Conservation (phyloP, 2,329 filamentous ascomycete genomes). For the Trichoderma sp. region DNA sequence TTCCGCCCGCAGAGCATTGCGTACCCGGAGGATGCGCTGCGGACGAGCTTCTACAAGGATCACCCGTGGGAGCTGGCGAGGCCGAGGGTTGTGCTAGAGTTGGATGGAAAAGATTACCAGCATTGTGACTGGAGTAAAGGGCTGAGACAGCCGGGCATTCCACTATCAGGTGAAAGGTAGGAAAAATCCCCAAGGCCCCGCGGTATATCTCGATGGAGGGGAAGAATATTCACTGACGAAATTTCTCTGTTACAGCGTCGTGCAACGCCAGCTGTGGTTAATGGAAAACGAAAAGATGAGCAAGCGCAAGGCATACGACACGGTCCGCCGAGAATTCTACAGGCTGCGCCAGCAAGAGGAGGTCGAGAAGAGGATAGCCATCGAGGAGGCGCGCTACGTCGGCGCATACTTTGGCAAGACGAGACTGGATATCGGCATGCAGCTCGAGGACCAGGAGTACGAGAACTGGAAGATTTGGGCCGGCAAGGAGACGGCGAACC, state of each 20-base stretch:
- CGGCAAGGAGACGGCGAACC: slow-evolving; percentile 42
- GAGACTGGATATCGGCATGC: slow-evolving; percentile 72
- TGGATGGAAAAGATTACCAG: slow-evolving; percentile 77
- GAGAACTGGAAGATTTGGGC: slow-evolving; percentile 88
- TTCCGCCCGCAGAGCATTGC: slow-evolving; percentile 76
- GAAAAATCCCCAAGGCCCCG: slow-evolving; percentile 25
- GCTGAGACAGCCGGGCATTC: slow-evolving; percentile 70
- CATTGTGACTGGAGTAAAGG: slow-evolving; percentile 75
- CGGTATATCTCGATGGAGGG: background rate
- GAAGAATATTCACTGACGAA: background rate
- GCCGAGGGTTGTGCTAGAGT: slow-evolving; percentile 79
- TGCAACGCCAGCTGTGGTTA: slow-evolving; percentile 87
- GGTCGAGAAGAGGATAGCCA: slow-evolving; percentile 75
- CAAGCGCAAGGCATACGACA: slow-evolving; percentile 75
- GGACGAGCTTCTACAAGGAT: slow-evolving; percentile 81
- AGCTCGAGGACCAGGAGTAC: slow-evolving; percentile 75
- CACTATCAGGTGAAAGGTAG: slow-evolving; percentile 81
- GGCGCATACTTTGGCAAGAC: slow-evolving; percentile 87
- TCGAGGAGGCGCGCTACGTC: slow-evolving; percentile 80
- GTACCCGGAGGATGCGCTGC: slow-evolving; percentile 81
- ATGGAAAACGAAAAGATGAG: slow-evolving; percentile 64
- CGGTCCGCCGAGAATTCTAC: slow-evolving; percentile 88
- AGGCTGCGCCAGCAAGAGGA: slow-evolving; percentile 76
- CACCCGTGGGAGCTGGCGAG: slow-evolving; percentile 97
- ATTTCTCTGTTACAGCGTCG: slow-evolving; percentile 60